phyloP scores from a whole-genome alignment of 139 green algal genomes.

The Chlamydomonas sphaeroides region DNA sequence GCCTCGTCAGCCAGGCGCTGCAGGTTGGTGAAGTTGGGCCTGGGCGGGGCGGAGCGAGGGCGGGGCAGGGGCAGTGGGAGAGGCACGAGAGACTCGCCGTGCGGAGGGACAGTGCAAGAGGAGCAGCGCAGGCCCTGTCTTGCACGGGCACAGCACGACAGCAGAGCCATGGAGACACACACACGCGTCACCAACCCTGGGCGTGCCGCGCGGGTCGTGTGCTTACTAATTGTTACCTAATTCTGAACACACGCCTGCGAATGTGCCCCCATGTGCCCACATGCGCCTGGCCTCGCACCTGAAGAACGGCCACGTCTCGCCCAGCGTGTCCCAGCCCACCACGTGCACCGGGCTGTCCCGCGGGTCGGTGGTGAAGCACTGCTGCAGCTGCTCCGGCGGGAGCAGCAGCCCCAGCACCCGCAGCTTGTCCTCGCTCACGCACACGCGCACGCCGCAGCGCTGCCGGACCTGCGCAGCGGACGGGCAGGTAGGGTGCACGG shows the following conservation, averaged over 20 bases:
- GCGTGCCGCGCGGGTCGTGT: too few species aligned
- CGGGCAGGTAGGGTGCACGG: background rate
- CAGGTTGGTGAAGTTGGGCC: conserved; percentile 87
- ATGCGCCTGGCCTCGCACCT: conserved; percentile 15
- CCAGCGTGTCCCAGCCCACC: conserved; percentile 69
- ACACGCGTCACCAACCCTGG: too few species aligned
- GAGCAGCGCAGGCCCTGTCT: too few species aligned
- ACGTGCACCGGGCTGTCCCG: conserved; percentile 33
- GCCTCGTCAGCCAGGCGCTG: conserved; percentile 57
- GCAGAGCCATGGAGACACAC: too few species aligned
- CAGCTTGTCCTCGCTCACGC: conserved; percentile 70
- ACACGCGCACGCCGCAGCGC: conserved; percentile 61
- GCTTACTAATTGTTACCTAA: too few species aligned
- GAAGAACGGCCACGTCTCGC: conserved; percentile 90
- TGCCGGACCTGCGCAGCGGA: conserved; percentile 45
- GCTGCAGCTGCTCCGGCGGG: conserved; percentile 43
- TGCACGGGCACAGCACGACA: too few species aligned
- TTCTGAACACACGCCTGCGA: too few species aligned
- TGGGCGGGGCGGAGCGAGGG: too few species aligned
- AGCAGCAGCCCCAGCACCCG: conserved; percentile 64
- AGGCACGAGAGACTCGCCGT: too few species aligned
- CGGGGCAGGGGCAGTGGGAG: too few species aligned
- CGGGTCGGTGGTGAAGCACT: conserved; percentile 70
- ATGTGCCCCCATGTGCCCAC: too few species aligned
- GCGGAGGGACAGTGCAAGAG: too few species aligned